A percentile compares a stretch with the other conserved stretches of the same genome.
Conservation (phyloP, 129 eudicot species). For the Pseudognaphalium luteoalbum region DNA sequence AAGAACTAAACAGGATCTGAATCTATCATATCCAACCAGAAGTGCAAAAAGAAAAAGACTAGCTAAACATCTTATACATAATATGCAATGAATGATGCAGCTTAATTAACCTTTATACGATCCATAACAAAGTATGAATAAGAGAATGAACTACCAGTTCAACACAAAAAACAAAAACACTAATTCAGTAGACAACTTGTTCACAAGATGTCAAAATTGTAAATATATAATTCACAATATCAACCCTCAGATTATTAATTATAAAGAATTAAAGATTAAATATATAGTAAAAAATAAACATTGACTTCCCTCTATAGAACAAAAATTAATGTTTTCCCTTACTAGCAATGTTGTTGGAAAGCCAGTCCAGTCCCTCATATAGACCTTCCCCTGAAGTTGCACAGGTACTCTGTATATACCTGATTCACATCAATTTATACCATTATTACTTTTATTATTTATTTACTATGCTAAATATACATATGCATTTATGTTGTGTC, state of each 20-base stretch:
- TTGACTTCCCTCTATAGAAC: not conserved
- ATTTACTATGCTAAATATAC: not conserved
- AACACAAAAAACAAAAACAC: not conserved
- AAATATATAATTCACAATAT: not conserved
- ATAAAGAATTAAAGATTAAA: not conserved
- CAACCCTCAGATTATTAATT: not conserved
- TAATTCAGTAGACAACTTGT: not conserved
- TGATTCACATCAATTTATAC: slow-evolving; percentile 10
- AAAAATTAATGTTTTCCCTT: slow-evolving; percentile 9
- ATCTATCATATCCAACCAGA: not conserved
- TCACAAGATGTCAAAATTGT: not conserved
- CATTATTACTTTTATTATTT: not conserved
- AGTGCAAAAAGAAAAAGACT: not conserved
- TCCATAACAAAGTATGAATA: not conserved
- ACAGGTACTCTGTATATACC: slow-evolving; percentile 15
- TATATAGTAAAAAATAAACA: not conserved
- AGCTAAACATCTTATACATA: too few relatives aligned
- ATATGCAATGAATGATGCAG: not conserved
- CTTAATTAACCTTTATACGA: too few relatives aligned
- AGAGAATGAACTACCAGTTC: not conserved
- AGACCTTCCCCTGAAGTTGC: slow-evolving; percentile 17
- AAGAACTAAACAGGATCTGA: not conserved
- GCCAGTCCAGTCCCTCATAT: slow-evolving; percentile 12
- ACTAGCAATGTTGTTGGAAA: slow-evolving; percentile 16
- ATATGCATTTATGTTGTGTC: not conserved